phyloP scores from a whole-genome alignment of 371 early-diverging fungal species.

The Saksenaea oblongispora region DNA sequence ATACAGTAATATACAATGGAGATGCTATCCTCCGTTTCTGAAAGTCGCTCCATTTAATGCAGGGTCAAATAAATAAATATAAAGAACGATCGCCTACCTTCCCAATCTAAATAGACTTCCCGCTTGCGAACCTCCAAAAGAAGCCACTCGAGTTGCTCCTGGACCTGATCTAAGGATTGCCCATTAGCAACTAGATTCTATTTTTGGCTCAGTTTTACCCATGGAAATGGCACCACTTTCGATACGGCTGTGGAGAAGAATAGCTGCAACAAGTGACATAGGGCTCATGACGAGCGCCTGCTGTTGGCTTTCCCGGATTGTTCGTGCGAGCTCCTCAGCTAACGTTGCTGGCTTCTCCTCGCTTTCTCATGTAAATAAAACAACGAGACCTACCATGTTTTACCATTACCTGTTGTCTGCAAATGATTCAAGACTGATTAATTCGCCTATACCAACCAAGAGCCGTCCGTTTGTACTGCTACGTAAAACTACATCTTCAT shows the following conservation, averaged over 20 bases:
- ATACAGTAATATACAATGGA: constrained; percentile 29
- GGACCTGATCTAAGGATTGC: background rate
- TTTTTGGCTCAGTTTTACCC: constrained; percentile 8
- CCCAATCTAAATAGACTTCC: constrained; percentile 26
- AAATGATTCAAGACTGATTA: constrained; percentile 3
- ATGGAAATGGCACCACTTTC: constrained; percentile 23
- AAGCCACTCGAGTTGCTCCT: constrained; percentile 7
- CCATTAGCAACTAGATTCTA: background rate
- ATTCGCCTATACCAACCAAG: constrained; percentile 12
- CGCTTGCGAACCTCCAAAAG: constrained; percentile 7
- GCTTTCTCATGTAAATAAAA: background rate
- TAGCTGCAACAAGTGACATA: constrained; percentile 27
- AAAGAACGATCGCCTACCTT: constrained; percentile 17
- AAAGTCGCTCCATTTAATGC: background rate
- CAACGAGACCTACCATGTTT: no score
- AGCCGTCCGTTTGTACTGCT: constrained; percentile 11
- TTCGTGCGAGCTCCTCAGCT: constrained; percentile 3
- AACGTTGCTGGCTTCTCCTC: background rate
- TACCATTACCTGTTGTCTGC: background rate
- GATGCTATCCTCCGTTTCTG: constrained; percentile 28
- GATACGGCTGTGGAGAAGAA: constrained; percentile 24
- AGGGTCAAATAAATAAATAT: background rate
- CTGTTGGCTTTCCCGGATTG: constrained; percentile 14
- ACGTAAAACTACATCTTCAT: background rate
- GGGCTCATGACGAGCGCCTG: constrained; percentile 19